Evolutionary conservation across 257 asterid species (phyloP), one percentile per base, ranked within the genome.

Genomic region (Sherardia arvensis): DNA sequence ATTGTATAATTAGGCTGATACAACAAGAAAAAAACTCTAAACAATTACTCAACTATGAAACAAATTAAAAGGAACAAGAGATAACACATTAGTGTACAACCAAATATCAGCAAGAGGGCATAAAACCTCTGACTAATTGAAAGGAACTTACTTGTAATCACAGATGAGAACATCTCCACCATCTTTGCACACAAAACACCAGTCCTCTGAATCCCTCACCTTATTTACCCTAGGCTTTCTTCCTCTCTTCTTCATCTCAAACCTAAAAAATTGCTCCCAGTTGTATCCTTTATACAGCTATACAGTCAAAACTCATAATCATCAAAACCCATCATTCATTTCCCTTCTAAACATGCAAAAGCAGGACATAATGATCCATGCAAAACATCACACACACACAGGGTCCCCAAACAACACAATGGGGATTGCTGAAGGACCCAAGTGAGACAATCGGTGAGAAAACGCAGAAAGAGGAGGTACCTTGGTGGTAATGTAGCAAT

Each of bases 161-260:
- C 98, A 91, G 8, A 91, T 75, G 4, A 80, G 66, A 32, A 91
- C 73, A 0, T 67, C 74, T 21, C 96, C 96, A 38, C 95, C 98
- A 20, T 91, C 96, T 77, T 91, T 88, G 65, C 98, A 91, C 2
- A 53, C 72, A 28, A 91, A 91, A 71, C 98, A 91, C 84, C 91
- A 91, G 62, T 78, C 80, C 48, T 91, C 98, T 1, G 90, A 43
- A 43, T 43, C 51, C 5, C n/a, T 7, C 8, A 66, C 76, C 61
- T 83, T 87, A 76, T 83, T 82, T 53, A 68, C 77, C 9, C 51
- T 12, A n/a, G n/a, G 69, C 77, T 53, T 60, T 61, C 65, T 69
- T 51, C 71, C 70, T 71, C 73, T 81, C 61, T 55, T 66, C 79
- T 40, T 82, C 88, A 76, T 84, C 79, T 14, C 73, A 7, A 23